Base-by-base conservation (phyloP, 306 rosid genomes). In the Lathyrus sativus region DNA sequence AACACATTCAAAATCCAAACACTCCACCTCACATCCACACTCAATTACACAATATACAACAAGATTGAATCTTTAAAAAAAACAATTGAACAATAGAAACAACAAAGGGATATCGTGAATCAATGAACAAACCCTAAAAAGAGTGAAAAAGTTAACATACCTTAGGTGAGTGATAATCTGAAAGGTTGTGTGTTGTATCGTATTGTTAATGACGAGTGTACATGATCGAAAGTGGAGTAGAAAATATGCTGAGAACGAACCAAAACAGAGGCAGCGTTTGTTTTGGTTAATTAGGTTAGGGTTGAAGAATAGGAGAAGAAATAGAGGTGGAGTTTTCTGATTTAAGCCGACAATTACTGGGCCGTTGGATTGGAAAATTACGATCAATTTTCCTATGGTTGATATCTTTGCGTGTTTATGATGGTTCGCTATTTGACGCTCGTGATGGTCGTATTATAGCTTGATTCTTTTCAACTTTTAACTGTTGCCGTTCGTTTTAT, bases 191-290 rank as follows among this genome's bases (percentile, higher is more conserved):
- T 33, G 2, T 1, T 19, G 33, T 35, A 35, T 7, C 7, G 39
- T 7, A 14, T 46, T 45, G 53, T 28, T 48, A 67, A 26, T 49
- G 33, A 12, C 26, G 56, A 65, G 59, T 4, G 41, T 1, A 11
- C 65, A 68, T 75, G 65, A 11, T 0, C 42, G 28, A 58, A 13
- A 7, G 35, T 26, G 33, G 57, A 11, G 17, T 14, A 35, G 44
- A 10, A 24, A 10, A 19, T 13, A 35, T 5, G 11, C 11, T 0
- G 11, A 45, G 9, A 33, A 33, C 7, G 39, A 41, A 33, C n/a
- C 15, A 13, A 31, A 68, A 15, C 62, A 49, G 74, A 68, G 75
- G 75, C 65, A 68, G 70, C 72, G 12, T 62, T 72, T 39, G 49
- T 8, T 33, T 28, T 18, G 72, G 12, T 49, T 54, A 51, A 51